These are phyloP conservation scores for Anastatica hierochuntica DNA, from an alignment of 345 rosid genomes.

Conservation along the genomic window DNA sequence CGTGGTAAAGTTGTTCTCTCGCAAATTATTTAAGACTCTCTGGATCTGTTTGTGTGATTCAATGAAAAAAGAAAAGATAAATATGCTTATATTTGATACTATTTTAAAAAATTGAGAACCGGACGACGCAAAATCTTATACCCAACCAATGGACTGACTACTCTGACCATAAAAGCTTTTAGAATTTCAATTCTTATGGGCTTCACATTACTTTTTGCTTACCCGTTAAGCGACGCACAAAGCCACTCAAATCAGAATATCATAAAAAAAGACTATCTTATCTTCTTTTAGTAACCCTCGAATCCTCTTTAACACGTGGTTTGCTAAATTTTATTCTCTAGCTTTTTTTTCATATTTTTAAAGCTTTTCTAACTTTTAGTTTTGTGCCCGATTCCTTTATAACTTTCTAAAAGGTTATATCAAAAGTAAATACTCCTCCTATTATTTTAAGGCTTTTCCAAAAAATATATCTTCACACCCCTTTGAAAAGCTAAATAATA, in stretches of 20 bases:
- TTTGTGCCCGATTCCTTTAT: conserved; percentile 11
- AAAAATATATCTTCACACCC: no score
- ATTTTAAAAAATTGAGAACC: no score
- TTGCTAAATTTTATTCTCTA: conserved; percentile 15
- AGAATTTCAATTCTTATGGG: not conserved
- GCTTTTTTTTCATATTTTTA: conserved; percentile 9
- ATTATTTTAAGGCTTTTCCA: not conserved
- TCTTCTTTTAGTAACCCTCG: not conserved
- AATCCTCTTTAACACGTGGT: conserved; percentile 19
- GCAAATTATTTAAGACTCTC: no score
- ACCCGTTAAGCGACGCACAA: conserved; percentile 18
- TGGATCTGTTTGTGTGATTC: no score
- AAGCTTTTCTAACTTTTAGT: conserved; percentile 9
- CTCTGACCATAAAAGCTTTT: not conserved
- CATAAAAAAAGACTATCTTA: not conserved
- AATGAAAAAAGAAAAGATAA: no score
- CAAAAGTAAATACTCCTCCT: no score
- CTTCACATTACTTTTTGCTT: conserved; percentile 14
- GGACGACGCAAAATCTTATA: conserved; percentile 16
- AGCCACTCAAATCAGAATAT: no score
- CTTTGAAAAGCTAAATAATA: no score
- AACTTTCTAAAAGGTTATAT: conserved; percentile 14
- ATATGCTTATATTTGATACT: no score
- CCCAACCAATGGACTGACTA: conserved; percentile 9
- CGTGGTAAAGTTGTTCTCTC: no score